Percentiles rank a stretch among this genome's conserved stretches.
phyloP scores from a whole-genome alignment of 1,284 basidiomycete genomes.

The Cronartium ribicola region DNA sequence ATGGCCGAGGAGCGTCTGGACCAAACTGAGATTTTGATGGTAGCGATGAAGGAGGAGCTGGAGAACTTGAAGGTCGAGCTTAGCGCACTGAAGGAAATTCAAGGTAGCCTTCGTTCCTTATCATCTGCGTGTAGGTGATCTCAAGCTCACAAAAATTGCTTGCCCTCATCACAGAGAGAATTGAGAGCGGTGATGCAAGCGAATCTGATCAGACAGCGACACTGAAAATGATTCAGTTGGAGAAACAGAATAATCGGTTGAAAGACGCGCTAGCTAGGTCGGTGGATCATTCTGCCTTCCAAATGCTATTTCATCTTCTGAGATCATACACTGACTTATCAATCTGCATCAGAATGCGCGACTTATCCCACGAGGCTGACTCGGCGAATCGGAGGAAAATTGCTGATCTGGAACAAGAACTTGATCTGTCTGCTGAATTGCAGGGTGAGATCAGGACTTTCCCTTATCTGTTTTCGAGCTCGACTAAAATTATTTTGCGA shows the following conservation, averaged over 20 bases:
- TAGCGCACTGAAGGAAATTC: constrained; percentile 65
- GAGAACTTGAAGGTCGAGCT: constrained; percentile 82
- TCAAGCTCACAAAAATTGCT: neutral
- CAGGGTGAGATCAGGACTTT: constrained; percentile 46
- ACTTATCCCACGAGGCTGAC: constrained; percentile 81
- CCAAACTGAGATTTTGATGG: constrained; percentile 68
- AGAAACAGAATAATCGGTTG: constrained; percentile 90
- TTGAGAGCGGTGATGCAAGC: constrained; percentile 54
- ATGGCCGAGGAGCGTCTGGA: constrained; percentile 93
- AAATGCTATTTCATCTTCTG: neutral
- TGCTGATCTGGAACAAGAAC: constrained; percentile 81
- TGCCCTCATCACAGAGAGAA: constrained; percentile 49
- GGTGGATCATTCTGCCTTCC: constrained; percentile 44
- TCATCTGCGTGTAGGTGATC: neutral
- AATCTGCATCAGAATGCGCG: constrained; percentile 79
- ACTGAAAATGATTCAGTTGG: constrained; percentile 80
- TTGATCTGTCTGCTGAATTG: constrained; percentile 55
- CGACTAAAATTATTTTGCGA: constrained; percentile 18
- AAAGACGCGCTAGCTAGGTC: constrained; percentile 87
- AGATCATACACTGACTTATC: constrained; percentile 32
- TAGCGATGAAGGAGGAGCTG: constrained; percentile 69
- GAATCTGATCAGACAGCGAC: constrained; percentile 61
- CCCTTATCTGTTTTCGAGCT: constrained; percentile 44
- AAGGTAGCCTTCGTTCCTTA: constrained; percentile 50
- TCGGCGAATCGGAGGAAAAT: constrained; percentile 76